Conservation (phyloP, 2,329 filamentous ascomycete species). For the Beauveria sp. region DNA sequence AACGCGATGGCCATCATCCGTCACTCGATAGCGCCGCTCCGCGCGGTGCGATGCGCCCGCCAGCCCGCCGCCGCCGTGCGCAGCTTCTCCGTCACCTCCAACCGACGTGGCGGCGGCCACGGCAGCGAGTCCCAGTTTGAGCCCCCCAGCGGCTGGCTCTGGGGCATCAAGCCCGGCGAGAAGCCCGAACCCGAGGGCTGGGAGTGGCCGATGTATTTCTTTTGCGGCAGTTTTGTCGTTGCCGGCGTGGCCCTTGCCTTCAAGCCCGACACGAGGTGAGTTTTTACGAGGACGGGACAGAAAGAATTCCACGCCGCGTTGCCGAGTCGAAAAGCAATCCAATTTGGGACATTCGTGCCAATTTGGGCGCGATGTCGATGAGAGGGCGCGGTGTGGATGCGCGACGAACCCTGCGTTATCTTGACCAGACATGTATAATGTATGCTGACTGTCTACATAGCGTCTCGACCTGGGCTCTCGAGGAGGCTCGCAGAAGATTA, state of each 20-base stretch:
- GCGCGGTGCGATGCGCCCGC: slow-evolving; percentile 30
- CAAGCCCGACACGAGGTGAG: slow-evolving; percentile 98
- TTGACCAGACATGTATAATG: slow-evolving; percentile 12
- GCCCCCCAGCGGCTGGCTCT: slow-evolving; percentile 84
- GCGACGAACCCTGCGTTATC: slow-evolving; percentile 16
- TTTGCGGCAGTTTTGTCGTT: slow-evolving; percentile 69
- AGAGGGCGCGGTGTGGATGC: slow-evolving; percentile 11
- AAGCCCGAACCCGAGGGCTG: slow-evolving; percentile 95
- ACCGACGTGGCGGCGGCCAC: slow-evolving; percentile 32
- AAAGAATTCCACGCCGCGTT: neutral
- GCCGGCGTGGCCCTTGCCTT: slow-evolving; percentile 80
- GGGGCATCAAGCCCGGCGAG: slow-evolving; percentile 88
- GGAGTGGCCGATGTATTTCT: slow-evolving; percentile 81
- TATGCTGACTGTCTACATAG: slow-evolving; percentile 40
- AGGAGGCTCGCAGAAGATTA: slow-evolving; percentile 90
- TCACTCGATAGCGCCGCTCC: slow-evolving; percentile 28
- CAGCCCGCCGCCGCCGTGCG: slow-evolving; percentile 24
- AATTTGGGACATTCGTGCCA: neutral
- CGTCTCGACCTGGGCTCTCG: slow-evolving; percentile 98
- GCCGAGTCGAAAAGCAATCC: neutral
- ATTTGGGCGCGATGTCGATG: neutral
- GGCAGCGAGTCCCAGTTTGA: slow-evolving; percentile 72
- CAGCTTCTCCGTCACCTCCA: slow-evolving; percentile 37
- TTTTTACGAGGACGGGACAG: slow-evolving; percentile 22
- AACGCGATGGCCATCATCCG: slow-evolving; percentile 28